Evolutionary conservation across 176 grass and related monocot species (phyloP).

Genomic region (Cymbopogon citratus): DNA sequence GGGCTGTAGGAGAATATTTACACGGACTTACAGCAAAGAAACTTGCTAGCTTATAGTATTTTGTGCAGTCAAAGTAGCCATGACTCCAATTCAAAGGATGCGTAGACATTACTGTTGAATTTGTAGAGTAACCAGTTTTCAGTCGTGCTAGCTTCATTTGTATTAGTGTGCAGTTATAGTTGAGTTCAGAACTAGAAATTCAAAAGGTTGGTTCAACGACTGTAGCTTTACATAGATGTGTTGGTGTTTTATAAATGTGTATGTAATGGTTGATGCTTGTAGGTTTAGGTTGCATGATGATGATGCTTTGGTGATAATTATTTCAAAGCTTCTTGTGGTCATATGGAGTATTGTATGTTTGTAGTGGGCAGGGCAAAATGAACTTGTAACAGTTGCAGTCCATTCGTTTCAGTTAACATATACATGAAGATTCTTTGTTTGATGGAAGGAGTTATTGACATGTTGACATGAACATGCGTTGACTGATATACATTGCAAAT

Average conservation of each 20-base stretch:
- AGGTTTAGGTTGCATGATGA: background rate
- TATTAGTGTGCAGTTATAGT: constrained; percentile 23
- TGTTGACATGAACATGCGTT: background rate
- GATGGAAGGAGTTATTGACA: background rate
- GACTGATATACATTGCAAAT: background rate
- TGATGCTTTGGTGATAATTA: constrained; percentile 7
- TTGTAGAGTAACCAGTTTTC: background rate
- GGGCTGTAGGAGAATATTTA: background rate
- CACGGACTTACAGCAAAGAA: constrained; percentile 7
- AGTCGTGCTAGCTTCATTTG: background rate
- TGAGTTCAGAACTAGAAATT: background rate
- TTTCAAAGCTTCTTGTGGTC: background rate
- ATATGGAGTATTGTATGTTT: background rate
- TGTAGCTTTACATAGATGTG: background rate
- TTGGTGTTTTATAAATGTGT: background rate
- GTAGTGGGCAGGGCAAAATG: background rate
- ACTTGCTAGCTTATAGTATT: background rate
- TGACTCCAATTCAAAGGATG: background rate
- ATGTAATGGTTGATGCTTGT: background rate
- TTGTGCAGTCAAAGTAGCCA: constrained; percentile 11
- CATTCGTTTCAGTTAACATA: background rate
- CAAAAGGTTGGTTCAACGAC: background rate
- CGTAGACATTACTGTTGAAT: background rate
- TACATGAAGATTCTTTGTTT: constrained; percentile 20
- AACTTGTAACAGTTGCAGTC: constrained; percentile 7